These are phyloP conservation scores for Lachnellula suecica DNA, from an alignment of 2,329 filamentous ascomycete genomes.

Conservation along the genomic window DNA sequence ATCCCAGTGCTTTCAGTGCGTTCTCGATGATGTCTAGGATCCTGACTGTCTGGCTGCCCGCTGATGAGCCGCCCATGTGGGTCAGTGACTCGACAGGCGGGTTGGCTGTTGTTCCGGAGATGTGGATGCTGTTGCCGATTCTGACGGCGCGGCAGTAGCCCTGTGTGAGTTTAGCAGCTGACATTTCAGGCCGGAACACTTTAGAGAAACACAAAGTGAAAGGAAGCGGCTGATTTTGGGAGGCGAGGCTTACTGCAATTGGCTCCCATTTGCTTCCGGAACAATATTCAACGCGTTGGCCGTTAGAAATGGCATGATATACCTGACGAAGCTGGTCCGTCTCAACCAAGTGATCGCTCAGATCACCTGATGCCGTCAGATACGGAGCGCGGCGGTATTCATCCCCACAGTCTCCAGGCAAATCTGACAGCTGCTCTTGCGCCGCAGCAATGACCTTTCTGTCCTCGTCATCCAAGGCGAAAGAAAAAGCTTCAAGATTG, in stretches of 20 bases:
- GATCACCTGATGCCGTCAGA: conserved; percentile 33
- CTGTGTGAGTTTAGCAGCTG: no score
- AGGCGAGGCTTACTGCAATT: conserved; percentile 27
- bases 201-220: no score
- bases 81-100: conserved; percentile 15
- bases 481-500: conserved; percentile 6
- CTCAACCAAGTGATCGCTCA: conserved; percentile 31
- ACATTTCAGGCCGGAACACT: no score
- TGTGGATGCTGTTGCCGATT: conserved; percentile 23
- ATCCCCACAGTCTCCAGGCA: conserved; percentile 35
- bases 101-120: conserved; percentile 36
- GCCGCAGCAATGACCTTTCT: conserved; percentile 14
- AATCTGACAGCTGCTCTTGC: conserved; percentile 26
- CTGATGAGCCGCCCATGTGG: conserved; percentile 17
- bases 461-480: conserved; percentile 5
- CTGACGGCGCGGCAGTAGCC: conserved; percentile 34
- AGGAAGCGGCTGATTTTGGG: no score
- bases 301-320: conserved; percentile 18
- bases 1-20: conserved; percentile 29
- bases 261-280: conserved; percentile 34
- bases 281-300: conserved; percentile 30
- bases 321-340: conserved; percentile 9
- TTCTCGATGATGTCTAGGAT: conserved; percentile 30
- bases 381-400: conserved; percentile 34
- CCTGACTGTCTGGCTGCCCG: conserved; percentile 28